phyloP scores from a whole-genome alignment of 2,329 filamentous ascomycete genomes.

The Aureobasidium sp. region DNA sequence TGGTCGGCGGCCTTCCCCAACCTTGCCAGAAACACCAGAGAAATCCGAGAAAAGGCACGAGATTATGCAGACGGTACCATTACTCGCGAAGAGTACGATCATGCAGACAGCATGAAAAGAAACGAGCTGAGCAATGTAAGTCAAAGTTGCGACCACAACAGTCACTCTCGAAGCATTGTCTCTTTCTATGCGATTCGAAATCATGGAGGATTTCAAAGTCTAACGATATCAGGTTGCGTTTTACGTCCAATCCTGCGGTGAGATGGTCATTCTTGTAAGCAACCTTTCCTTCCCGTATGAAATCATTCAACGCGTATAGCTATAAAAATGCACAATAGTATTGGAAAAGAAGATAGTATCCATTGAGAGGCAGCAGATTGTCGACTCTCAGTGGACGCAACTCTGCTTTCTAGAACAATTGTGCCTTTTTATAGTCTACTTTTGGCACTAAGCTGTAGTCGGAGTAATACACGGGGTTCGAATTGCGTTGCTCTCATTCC shows the following conservation, averaged over 20 bases:
- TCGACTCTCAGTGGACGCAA: no score
- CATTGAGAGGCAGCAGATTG: no score
- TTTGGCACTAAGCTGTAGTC: no score
- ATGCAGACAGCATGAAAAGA: conserved; percentile 54
- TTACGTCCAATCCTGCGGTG: conserved; percentile 55
- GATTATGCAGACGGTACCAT: conserved; percentile 47
- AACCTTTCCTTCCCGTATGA: no score
- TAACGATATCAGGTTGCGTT: conserved; percentile 37
- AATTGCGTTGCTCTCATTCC: neutral
- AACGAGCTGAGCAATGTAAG: conserved; percentile 54
- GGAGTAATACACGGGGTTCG: no score
- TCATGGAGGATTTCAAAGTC: no score
- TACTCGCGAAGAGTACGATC: conserved; percentile 53
- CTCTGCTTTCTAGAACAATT: no score
- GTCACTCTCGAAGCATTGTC: neutral
- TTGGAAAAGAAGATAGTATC: no score
- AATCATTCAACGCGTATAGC: no score
- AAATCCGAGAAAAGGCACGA: conserved; percentile 44
- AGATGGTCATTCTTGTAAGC: conserved; percentile 49
- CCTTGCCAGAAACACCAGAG: conserved; percentile 47
- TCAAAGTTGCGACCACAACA: neutral
- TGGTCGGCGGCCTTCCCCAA: conserved; percentile 60
- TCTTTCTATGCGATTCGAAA: neutral
- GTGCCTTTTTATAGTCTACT: no score
- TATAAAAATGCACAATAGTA: no score